Base-by-base conservation (phyloP, 352 stramenopile species). In the Phytopythium oedochilum region DNA sequence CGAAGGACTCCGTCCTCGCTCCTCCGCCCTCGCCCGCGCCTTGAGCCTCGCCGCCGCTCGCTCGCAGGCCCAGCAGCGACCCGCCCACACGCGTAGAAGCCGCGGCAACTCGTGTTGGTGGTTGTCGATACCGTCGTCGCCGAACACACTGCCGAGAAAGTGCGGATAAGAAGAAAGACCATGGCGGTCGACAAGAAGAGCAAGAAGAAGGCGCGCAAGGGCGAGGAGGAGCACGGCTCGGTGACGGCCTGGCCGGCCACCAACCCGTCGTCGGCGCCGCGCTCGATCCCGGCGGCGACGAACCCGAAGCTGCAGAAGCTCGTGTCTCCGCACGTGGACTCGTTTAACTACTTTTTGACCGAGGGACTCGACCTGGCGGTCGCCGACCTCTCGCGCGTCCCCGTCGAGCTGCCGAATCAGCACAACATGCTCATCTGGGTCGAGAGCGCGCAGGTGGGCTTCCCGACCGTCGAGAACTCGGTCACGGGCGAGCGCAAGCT, bases 311-410 rank as follows among this genome's bases (percentile, higher is more conserved):
- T 96, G 32, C 78, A 91, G 60, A 86, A 89, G 63, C 83, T 99
- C 40, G 94, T 98, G 43, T 77, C 81, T 48, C 96, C 96, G n/a
- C 97, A 99, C 71, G 78, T 99, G 40, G 93, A 99, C 54, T 98
- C 92, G 49, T 99, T 99, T 78, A 97, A 99, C 71, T 99, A 97
- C 61, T 98, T 99, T 61, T 69, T 99, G 6, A 92, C 96, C 20
- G 82, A 98, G 38, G 97, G 97, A n/a, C 72, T 99, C 20, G 58
- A 88, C 42, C 68, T 96, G 31, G 97, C 94, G 5, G 86, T 99
- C 23, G 76, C 86, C 31, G 89, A 98, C 69, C 87, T 99, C 44
- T 64, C 68, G 34, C 87, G 90, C 28, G 72, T 96, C 44, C 89
- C 98, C 51, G 68, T 99, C 5, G 75, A 97, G 63, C 64, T 98